These are phyloP conservation scores for Elaeis oleifera DNA, from an alignment of 202 grass and related monocot genomes.

Conservation along the genomic window DNA sequence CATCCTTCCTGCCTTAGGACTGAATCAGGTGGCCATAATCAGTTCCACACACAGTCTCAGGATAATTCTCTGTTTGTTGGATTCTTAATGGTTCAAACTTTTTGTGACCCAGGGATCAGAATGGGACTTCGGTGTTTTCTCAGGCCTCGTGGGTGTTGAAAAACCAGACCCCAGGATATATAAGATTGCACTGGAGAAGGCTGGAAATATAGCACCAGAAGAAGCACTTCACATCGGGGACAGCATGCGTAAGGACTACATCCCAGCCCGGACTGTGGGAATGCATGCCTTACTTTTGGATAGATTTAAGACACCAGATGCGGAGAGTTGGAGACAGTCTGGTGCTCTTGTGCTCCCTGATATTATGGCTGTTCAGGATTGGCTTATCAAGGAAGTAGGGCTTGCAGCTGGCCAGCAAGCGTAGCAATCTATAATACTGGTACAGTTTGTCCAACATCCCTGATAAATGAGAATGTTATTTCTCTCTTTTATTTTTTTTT, in stretches of 20 bases:
- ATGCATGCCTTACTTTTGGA: slow-evolving; percentile 78
- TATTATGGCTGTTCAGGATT: slow-evolving; percentile 46
- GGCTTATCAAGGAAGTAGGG: slow-evolving; percentile 39
- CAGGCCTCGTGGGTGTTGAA: slow-evolving; percentile 62
- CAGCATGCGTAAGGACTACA: slow-evolving; percentile 78
- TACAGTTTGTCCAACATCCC: too few relatives aligned
- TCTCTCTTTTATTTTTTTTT: too few relatives aligned
- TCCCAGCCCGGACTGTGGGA: slow-evolving; percentile 46
- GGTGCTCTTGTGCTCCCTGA: slow-evolving; percentile 70
- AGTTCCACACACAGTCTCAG: neutral
- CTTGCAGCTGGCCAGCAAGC: neutral
- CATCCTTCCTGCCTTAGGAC: slow-evolving; percentile 53
- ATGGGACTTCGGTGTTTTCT: slow-evolving; percentile 95
- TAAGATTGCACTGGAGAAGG: slow-evolving; percentile 54
- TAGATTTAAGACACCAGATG: slow-evolving; percentile 62
- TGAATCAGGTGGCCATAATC: slow-evolving; percentile 40
- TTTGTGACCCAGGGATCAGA: slow-evolving; percentile 47
- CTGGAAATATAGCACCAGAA: slow-evolving; percentile 39
- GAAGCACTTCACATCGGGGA: slow-evolving; percentile 75
- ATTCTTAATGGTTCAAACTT: neutral
- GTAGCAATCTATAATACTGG: neutral
- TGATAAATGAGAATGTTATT: too few relatives aligned
- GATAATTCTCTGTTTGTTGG: too few relatives aligned
- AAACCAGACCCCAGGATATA: slow-evolving; percentile 74
- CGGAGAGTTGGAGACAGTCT: slow-evolving; percentile 42